A percentile compares a stretch with the other conserved stretches of the same genome.
These are phyloP conservation scores for Platismatia glauca DNA, from an alignment of 495 filamentous ascomycete genomes.

Conservation along the genomic window DNA sequence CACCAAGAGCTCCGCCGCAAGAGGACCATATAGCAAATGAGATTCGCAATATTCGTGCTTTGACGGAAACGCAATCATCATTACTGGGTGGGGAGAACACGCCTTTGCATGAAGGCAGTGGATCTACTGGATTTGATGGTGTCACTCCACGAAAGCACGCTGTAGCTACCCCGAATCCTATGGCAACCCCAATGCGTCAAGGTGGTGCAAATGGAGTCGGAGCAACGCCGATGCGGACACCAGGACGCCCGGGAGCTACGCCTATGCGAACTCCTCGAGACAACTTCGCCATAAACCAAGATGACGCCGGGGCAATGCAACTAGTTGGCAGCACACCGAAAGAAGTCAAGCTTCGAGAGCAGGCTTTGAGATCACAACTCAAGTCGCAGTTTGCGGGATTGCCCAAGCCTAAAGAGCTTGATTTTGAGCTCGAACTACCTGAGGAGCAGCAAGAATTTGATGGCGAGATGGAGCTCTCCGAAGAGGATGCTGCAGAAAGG, in stretches of 20 bases:
- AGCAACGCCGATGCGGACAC: constrained; percentile 57
- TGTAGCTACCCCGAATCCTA: constrained; percentile 83
- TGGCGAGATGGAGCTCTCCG: constrained; percentile 42
- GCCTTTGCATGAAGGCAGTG: constrained; percentile 68
- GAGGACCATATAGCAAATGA: constrained; percentile 96
- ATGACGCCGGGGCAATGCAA: constrained; percentile 50
- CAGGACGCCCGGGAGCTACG: constrained; percentile 65
- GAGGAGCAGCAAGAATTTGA: constrained; percentile 65
- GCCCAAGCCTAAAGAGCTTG: constrained; percentile 82
- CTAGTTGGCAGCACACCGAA: constrained; percentile 67
- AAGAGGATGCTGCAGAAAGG: constrained; percentile 77
- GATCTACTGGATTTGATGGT: constrained; percentile 83
- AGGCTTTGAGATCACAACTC: constrained; percentile 60
- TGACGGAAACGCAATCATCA: constrained; percentile 94
- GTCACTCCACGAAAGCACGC: constrained; percentile 71
- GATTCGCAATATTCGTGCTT: constrained; percentile 83
- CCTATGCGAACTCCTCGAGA: constrained; percentile 89
- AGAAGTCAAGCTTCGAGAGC: constrained; percentile 67
- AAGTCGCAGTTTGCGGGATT: constrained; percentile 62
- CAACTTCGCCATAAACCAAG: constrained; percentile 73
- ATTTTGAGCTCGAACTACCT: constrained; percentile 87
- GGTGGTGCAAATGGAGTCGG: constrained; percentile 53
- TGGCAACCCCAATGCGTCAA: constrained; percentile 82
- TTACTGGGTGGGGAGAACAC: constrained; percentile 92
- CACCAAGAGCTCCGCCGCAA: constrained; percentile 79